Conservation (phyloP, 768 basidiomycete species). For the Tricholoma flavovirens region DNA sequence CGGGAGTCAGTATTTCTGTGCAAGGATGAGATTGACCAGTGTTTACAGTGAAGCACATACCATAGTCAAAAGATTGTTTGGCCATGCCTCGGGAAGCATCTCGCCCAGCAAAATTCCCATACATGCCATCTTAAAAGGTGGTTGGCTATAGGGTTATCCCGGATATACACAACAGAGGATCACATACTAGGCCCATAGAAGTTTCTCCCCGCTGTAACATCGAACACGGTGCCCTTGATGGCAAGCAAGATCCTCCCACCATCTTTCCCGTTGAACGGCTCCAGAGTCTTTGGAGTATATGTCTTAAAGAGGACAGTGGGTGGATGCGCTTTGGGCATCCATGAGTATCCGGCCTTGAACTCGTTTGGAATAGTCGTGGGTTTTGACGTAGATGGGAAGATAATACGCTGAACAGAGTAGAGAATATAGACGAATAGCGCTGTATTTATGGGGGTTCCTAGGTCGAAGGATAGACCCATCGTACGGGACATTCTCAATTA, state of each 20-base stretch:
- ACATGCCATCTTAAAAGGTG: constrained; percentile 74
- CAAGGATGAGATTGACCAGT: background rate
- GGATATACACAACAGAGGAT: background rate
- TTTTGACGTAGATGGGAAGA: constrained; percentile 60
- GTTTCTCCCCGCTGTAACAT: constrained; percentile 81
- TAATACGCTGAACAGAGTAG: constrained; percentile 67
- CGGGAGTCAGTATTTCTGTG: constrained; percentile 83
- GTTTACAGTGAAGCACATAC: constrained; percentile 36
- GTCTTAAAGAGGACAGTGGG: constrained; percentile 71
- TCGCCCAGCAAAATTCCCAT: constrained; percentile 94
- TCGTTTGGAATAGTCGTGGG: constrained; percentile 52
- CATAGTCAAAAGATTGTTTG: constrained; percentile 92
- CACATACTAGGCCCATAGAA: constrained; percentile 93
- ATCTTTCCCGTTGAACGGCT: constrained; percentile 57
- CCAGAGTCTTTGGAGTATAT: constrained; percentile 75
- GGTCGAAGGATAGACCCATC: constrained; percentile 39
- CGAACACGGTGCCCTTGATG: constrained; percentile 86
- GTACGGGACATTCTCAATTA: background rate
- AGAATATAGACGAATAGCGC: constrained; percentile 73
- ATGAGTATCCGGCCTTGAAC: constrained; percentile 83
- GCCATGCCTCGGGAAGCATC: constrained; percentile 98
- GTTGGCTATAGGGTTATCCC: background rate
- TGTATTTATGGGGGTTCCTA: constrained; percentile 76
- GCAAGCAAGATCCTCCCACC: constrained; percentile 74
- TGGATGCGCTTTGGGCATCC: constrained; percentile 83